These are phyloP conservation scores for Melaleuca alternifolia DNA, from an alignment of 345 rosid genomes.

Conservation along the genomic window DNA sequence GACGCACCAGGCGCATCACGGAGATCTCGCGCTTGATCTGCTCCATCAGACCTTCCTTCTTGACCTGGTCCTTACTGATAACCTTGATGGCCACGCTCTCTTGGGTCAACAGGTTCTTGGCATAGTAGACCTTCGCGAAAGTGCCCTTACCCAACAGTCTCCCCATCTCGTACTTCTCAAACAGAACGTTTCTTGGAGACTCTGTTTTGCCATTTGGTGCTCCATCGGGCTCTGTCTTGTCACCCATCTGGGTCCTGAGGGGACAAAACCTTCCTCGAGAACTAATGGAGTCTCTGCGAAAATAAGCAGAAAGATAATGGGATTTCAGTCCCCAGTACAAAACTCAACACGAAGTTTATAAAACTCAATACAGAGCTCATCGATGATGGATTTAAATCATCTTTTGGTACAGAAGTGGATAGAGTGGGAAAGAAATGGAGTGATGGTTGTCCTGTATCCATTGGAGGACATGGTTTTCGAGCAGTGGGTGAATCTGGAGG, in stretches of 20 bases:
- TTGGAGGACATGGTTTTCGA: constrained; percentile 5
- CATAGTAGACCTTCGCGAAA: constrained; percentile 45
- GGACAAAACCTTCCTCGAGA: background rate
- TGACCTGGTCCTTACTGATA: constrained; percentile 23
- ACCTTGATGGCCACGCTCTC: constrained; percentile 36
- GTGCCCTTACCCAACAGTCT: constrained; percentile 35
- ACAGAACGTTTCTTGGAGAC: constrained; percentile 5
- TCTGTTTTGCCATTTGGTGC: background rate
- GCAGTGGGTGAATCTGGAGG: background rate
- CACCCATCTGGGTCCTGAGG: background rate
- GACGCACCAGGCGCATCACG: constrained; percentile 44
- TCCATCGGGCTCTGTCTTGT: background rate
- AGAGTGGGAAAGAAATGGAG: background rate
- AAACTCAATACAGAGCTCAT: background rate
- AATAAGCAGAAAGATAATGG: background rate
- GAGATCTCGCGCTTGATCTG: constrained; percentile 38
- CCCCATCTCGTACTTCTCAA: constrained; percentile 38
- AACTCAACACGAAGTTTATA: background rate
- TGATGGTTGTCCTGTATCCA: background rate
- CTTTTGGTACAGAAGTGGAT: background rate
- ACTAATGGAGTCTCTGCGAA: background rate
- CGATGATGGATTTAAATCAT: background rate
- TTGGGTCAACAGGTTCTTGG: constrained; percentile 14
- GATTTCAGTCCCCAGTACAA: background rate
- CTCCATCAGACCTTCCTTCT: constrained; percentile 24